Evolutionary conservation across 495 filamentous ascomycete species (phyloP).

Genomic region (Aspergillus ostianus): DNA sequence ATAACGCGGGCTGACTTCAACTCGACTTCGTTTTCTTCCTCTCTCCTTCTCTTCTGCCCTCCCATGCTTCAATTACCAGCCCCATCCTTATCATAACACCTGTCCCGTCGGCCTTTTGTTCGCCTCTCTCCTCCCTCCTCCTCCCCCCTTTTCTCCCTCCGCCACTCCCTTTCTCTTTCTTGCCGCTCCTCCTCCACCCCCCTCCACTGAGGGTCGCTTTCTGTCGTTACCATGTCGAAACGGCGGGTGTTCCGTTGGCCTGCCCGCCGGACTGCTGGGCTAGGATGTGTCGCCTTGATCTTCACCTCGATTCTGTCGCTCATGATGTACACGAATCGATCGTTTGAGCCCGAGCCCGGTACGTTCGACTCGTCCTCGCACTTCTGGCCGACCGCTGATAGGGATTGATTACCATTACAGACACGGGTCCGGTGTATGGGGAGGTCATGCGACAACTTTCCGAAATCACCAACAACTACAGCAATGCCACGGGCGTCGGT

Average conservation of each 20-base stretch:
- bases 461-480: slow-evolving; percentile 18
- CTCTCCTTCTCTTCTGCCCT: not conserved
- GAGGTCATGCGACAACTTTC: slow-evolving; percentile 17
- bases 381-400: not conserved
- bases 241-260: slow-evolving; percentile 25
- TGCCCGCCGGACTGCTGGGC: slow-evolving; percentile 15
- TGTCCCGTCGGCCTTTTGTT: not conserved
- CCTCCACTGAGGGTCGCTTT: not conserved
- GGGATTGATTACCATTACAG: slow-evolving; percentile 5
- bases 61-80: not conserved
- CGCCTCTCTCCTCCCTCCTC: not conserved
- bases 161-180: not conserved
- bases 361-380: not conserved
- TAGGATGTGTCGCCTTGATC: slow-evolving; percentile 20
- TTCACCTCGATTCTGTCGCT: slow-evolving; percentile 14
- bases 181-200: not conserved
- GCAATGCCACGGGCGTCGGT: slow-evolving; percentile 18
- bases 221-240: slow-evolving; percentile 16
- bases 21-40: not conserved
- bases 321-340: slow-evolving; percentile 11
- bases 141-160: not conserved
- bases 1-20: not conserved
- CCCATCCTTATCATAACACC: not conserved
- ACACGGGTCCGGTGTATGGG: slow-evolving; percentile 12
- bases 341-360: slow-evolving; percentile 9